Percentiles rank a stretch among this genome's conserved stretches.
Conservation (phyloP, 2,329 filamentous ascomycete species). For the Phialocephala subalpina region DNA sequence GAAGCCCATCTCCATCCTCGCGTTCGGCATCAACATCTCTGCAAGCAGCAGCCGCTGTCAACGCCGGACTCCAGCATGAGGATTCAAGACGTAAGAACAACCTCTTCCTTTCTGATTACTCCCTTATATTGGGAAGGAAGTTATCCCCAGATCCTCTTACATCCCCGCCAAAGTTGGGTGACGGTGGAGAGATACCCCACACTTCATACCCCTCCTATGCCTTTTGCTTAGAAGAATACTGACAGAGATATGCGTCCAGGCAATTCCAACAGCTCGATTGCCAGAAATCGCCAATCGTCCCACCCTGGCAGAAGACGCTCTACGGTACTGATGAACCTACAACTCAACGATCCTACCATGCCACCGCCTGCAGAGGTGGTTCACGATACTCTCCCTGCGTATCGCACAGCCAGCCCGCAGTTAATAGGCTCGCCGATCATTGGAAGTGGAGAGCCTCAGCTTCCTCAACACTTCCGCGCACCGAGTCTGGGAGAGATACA, state of each 20-base stretch:
- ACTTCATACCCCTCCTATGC: neutral
- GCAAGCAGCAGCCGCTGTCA: slow-evolving; percentile 79
- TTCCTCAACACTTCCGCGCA: slow-evolving; percentile 71
- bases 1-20: slow-evolving; percentile 67
- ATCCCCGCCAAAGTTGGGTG: slow-evolving; percentile 12
- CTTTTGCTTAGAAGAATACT: slow-evolving; percentile 8
- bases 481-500: slow-evolving; percentile 81
- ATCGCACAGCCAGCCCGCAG: slow-evolving; percentile 52
- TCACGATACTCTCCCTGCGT: slow-evolving; percentile 51
- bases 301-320: slow-evolving; percentile 68
- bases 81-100: slow-evolving; percentile 61
- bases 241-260: slow-evolving; percentile 29
- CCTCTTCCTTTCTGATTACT: neutral
- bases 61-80: slow-evolving; percentile 76
- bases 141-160: neutral
- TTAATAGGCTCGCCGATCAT: slow-evolving; percentile 56
- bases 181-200: neutral
- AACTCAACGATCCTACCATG: slow-evolving; percentile 73
- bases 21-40: slow-evolving; percentile 74
- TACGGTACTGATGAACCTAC: slow-evolving; percentile 75
- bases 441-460: slow-evolving; percentile 60
- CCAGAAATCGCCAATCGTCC: slow-evolving; percentile 54
- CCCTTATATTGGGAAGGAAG: neutral
- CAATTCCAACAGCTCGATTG: slow-evolving; percentile 59
- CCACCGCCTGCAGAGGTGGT: slow-evolving; percentile 75